Conservation (phyloP, 1,284 basidiomycete genomes). For the Ceratobasidium sp. region DNA sequence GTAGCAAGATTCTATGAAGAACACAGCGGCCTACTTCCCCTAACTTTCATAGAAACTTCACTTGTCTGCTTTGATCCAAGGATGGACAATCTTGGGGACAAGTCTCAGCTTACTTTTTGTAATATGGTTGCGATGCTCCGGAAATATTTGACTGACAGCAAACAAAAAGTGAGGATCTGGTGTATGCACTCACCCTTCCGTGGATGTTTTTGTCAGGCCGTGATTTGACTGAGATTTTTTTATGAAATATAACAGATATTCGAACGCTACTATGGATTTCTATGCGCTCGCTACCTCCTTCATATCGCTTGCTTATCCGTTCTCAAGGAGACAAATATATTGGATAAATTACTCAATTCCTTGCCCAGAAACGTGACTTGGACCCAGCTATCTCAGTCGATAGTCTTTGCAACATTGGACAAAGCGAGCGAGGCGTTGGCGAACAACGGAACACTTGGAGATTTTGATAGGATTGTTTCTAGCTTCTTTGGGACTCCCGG, state of each 20-base stretch:
- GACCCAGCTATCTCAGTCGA: not conserved
- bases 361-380: not conserved
- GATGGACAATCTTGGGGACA: not conserved
- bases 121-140: too few species aligned
- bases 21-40: too few species aligned
- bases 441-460: not conserved
- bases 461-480: not conserved
- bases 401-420: not conserved
- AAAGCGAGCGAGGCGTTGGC: not conserved
- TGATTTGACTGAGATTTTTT: not conserved
- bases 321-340: not conserved
- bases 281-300: not conserved
- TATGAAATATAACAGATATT: not conserved
- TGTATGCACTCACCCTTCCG: not conserved
- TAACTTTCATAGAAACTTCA: not conserved
- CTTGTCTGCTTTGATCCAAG: not conserved
- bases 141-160: too few species aligned
- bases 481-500: not conserved
- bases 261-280: slow-evolving; percentile 8
- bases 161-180: not conserved
- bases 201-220: not conserved
- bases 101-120: not conserved
- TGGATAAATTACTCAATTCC: not conserved
- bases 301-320: not conserved
- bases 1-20: not conserved